Evolutionary conservation across 495 filamentous ascomycete genomes (phyloP), one percentile per base, ranked within the genome.

Genomic region (Schizothecium vesticola): DNA sequence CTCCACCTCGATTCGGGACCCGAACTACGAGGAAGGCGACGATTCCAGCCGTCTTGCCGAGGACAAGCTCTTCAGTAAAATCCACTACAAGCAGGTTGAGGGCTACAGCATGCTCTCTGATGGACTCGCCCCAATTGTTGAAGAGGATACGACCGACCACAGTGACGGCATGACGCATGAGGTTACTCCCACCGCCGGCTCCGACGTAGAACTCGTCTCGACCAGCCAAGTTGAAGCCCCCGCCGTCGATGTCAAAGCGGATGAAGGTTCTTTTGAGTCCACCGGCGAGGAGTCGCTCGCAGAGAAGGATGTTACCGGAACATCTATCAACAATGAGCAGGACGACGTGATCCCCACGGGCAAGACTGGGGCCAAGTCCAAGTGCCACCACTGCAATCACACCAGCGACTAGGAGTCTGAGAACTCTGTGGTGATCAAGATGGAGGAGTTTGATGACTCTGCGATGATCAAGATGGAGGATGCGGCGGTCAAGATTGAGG

Each of bases 81-180:
- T 22, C 0, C 64, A 67, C 23, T 70, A 24, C 59, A 70, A 70
- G 65, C 71, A 73, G 26, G 28, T 23, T 2, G 62, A 60, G 24
- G 61, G 56, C 22, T 25, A 33, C 3, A 29, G 23, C 29, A 19
- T n/a, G 43, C 43, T 51, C 43, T 19, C 16, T n/a, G 16, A 51
- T 51, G 43, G 43, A n/a, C 43, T 51, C 9, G 16, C 5, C 19
- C 6, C 43, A 1, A 51, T 51, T 3, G 19, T 8, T n/a, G 43
- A 51, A 9, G 43, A 51, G 5, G 19, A 51, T 12, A 3, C 12
- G 5, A 2, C 19, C 19, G 43, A 51, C 2, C 12, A n/a, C 43
- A 51, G 43, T 19, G 43, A 51, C 16, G 19, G 9, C 12, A 33
- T 13, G 16, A 51, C 43, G 1, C 19, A 51, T 12, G 43, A 51